Evolutionary conservation across 1,139 yeast genomes (phyloP).

Genomic region (Magnusiomyces fungicola): DNA sequence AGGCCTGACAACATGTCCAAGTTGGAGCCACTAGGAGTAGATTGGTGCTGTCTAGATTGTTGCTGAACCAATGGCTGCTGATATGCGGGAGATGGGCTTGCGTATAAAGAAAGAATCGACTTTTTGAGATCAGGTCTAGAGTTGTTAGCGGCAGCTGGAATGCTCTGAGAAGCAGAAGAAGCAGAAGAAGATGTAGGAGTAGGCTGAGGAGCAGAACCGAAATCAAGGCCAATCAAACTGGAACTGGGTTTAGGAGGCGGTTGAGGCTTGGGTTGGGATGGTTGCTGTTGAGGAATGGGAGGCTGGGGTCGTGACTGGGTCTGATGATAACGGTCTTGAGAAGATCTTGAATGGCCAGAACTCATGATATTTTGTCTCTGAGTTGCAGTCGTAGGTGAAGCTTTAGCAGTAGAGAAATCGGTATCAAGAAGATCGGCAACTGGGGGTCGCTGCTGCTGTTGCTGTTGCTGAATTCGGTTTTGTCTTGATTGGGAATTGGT

Average conservation of each 20-base stretch:
- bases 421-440: slow-evolving; percentile 20
- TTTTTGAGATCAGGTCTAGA: slow-evolving; percentile 76
- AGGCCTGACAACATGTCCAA: background rate
- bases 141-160: slow-evolving; percentile 20
- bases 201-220: slow-evolving; percentile 15
- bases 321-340: slow-evolving; percentile 1
- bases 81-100: slow-evolving; percentile 45
- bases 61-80: slow-evolving; percentile 6
- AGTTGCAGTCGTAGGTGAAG: slow-evolving; percentile 10
- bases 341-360: slow-evolving; percentile 7
- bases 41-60: background rate
- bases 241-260: slow-evolving; percentile 8
- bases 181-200: slow-evolving; percentile 15
- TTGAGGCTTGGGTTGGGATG: background rate
- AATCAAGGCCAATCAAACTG: slow-evolving; percentile 14
- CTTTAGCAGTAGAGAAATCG: slow-evolving; percentile 4
- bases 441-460: slow-evolving; percentile 4
- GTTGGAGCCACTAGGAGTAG: background rate
- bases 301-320: background rate
- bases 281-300: background rate
- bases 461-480: background rate
- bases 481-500: background rate
- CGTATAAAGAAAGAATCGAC: slow-evolving; percentile 81
- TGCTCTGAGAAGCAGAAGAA: slow-evolving; percentile 18
- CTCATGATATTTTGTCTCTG: slow-evolving; percentile 8